Evolutionary conservation across 192 early-diverging fungal species (phyloP), one percentile per base, ranked within the genome.

Genomic region (Backusella australiensis): DNA sequence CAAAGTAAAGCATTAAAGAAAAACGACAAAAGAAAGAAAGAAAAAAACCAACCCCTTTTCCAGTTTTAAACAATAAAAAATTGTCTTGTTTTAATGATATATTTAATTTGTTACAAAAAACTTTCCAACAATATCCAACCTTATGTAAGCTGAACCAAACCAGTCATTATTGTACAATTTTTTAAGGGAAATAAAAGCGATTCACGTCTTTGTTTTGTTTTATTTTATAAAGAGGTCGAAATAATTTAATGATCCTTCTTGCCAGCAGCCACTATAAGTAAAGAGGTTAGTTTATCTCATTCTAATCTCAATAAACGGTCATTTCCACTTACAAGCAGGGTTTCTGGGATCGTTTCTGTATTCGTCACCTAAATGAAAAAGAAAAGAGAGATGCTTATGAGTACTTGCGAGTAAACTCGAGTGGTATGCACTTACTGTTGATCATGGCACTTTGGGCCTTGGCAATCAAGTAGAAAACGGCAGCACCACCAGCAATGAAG

Each of bases 281-380:
- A 53, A 5, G 14, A 23, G 44, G 15, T 34, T 49, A 73, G 38
- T 69, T 39, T 23, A 75, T 12, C 26, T 17, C 15, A 7, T 12
- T 44, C n/a, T 35, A 63, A 17, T 2, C n/a, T 39, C 38, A 4
- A 29, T 35, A 5, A 9, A 8, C 1, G 11, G 12, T 23, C 14
- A 35, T 42, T 23, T 67, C 35, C 19, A 84, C 85, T 80, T 86
- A 88, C 87, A 77, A 74, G 83, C 77, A 75, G 87, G 87, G 83
- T 88, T 88, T 81, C 85, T 84, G 66, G 85, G 85, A 71, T 88
- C 87, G 81, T 86, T 85, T 84, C 81, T 88, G 82, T 82, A 88
- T 14, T 73, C 23, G 5, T 86, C 85, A 75, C 72, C 87, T 88
- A 82, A 34, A 21, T 44, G 49, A 42, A 17, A 69, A 72, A 29